Evolutionary conservation across 2,329 filamentous ascomycete species (phyloP).

Genomic region (Cyanodermella asteris): DNA sequence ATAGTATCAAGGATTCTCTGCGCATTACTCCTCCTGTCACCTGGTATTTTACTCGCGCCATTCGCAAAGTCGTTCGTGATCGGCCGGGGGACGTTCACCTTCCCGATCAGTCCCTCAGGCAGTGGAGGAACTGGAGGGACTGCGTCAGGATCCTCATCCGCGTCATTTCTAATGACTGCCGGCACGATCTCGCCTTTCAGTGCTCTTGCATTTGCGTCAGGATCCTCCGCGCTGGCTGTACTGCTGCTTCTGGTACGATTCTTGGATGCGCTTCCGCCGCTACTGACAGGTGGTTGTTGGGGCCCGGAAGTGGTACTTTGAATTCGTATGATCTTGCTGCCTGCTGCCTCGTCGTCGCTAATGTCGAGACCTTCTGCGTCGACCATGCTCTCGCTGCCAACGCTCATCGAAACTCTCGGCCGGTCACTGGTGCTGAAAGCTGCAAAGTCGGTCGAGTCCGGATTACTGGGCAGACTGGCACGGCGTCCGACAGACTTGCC

Average conservation of each 20-base stretch:
- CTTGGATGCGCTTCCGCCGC: not conserved
- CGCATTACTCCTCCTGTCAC: too few relatives aligned
- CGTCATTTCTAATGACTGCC: constrained; percentile 2
- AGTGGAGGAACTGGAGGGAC: constrained; percentile 8
- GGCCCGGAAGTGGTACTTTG: not conserved
- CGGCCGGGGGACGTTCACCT: constrained; percentile 3
- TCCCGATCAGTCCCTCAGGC: constrained; percentile 4
- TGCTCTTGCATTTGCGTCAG: constrained; percentile 7
- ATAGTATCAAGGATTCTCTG: too few relatives aligned
- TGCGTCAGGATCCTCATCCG: constrained; percentile 4
- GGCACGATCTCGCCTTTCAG: constrained; percentile 7
- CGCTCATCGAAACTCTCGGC: constrained; percentile 3
- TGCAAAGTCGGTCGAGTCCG: too few relatives aligned
- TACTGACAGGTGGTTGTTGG: not conserved
- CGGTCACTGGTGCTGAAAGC: too few relatives aligned
- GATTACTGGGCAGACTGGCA: too few relatives aligned
- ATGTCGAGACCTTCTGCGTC: constrained; percentile 7
- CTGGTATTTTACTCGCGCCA: too few relatives aligned
- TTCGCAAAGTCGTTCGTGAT: too few relatives aligned
- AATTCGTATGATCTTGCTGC: not conserved
- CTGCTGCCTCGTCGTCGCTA: too few relatives aligned
- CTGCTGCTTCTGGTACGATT: too few relatives aligned
- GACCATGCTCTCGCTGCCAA: constrained; percentile 6
- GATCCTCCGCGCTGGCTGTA: constrained; percentile 7
- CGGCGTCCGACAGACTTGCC: constrained; percentile 14